Conservation (phyloP, 129 eudicot genomes). For the Arctium lappa region DNA sequence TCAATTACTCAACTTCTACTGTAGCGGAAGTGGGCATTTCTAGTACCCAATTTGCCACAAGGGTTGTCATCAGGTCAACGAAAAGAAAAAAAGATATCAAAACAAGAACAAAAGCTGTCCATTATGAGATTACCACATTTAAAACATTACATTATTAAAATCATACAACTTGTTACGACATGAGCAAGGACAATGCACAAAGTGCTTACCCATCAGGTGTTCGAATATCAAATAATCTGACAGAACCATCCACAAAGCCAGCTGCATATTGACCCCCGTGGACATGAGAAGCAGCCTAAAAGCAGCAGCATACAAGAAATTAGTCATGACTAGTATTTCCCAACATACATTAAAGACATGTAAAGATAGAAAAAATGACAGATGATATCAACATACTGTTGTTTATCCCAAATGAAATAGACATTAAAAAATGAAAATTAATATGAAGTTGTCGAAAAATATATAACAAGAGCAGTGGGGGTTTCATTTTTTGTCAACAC, state of each 20-base stretch:
- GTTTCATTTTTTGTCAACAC: neutral
- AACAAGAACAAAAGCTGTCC: too few species aligned
- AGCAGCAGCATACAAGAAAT: neutral
- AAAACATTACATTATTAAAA: neutral
- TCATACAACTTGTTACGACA: too few species aligned
- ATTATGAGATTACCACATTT: neutral
- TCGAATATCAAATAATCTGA: slow-evolving; percentile 81
- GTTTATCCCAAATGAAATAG: neutral
- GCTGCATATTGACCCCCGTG: slow-evolving; percentile 90
- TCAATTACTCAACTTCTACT: too few species aligned
- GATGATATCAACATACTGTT: neutral
- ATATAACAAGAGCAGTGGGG: neutral
- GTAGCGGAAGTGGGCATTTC: too few species aligned
- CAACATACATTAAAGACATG: neutral
- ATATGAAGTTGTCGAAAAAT: neutral
- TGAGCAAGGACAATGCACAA: neutral
- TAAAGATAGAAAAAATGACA: neutral
- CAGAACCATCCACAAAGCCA: slow-evolving; percentile 90
- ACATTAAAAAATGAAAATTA: neutral
- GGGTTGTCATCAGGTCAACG: too few species aligned
- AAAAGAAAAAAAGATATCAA: neutral
- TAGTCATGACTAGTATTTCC: neutral
- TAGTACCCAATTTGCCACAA: too few species aligned
- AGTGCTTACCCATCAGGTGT: slow-evolving; percentile 77
- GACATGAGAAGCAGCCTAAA: slow-evolving; percentile 90